phyloP scores from a whole-genome alignment of 176 grass and related monocot genomes.

The Cocos nucifera region DNA sequence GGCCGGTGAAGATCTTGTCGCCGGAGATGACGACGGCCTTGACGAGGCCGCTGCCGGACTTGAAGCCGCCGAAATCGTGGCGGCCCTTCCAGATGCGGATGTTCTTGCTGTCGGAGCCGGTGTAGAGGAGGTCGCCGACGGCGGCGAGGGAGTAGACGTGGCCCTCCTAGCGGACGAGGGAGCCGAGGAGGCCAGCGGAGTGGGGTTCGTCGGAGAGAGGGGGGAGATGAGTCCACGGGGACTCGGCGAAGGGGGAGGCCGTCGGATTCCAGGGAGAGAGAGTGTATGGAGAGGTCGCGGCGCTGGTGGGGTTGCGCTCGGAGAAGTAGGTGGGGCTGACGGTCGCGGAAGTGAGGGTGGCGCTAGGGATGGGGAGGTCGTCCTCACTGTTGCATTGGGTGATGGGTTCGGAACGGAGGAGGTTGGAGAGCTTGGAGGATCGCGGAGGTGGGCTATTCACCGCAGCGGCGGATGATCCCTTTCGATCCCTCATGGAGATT shows the following conservation, averaged over 20 bases:
- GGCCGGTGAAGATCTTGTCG: conserved; percentile 9
- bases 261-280: conserved; percentile 8
- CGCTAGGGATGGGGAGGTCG: neutral
- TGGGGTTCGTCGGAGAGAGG: conserved; percentile 5
- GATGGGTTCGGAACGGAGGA: neutral
- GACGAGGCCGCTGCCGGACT: conserved; percentile 21
- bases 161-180: conserved; percentile 14
- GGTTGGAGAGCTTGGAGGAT: conserved; percentile 6
- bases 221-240: conserved; percentile 11
- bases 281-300: neutral
- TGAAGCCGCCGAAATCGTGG: conserved; percentile 8
- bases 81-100: conserved; percentile 12
- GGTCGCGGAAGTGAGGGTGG: too few relatives aligned
- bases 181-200: conserved; percentile 10
- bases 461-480: neutral
- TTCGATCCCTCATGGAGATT: neutral
- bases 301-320: neutral
- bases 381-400: conserved; percentile 4
- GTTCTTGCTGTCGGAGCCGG: conserved; percentile 13
- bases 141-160: conserved; percentile 20
- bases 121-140: conserved; percentile 5
- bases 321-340: neutral
- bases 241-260: conserved; percentile 15
- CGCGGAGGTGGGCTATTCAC: neutral
- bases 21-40: conserved; percentile 10